Conservation (phyloP, 306 rosid species). For the Cucurbita pepo region DNA sequence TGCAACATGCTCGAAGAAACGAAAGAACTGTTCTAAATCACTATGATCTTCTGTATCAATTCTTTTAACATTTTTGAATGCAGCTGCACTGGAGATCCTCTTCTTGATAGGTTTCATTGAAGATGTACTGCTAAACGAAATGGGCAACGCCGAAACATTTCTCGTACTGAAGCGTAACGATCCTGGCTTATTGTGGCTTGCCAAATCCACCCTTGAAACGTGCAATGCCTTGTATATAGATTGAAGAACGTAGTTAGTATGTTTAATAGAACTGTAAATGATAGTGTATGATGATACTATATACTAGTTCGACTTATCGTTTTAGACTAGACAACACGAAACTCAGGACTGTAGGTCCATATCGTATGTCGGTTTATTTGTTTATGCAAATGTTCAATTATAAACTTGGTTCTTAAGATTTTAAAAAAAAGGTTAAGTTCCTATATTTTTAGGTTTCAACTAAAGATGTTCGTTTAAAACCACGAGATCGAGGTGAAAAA, state of each 20-base stretch:
- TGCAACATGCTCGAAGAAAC: neutral
- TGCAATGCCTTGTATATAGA: constrained; percentile 23
- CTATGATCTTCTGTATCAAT: neutral
- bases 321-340: neutral
- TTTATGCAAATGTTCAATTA: too few species aligned
- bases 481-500: too few species aligned
- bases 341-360: neutral
- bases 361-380: too few species aligned
- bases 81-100: constrained; percentile 85
- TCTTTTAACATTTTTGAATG: constrained; percentile 1
- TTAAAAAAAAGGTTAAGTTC: too few species aligned
- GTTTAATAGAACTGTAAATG: neutral
- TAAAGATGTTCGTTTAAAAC: too few species aligned
- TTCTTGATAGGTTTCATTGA: constrained; percentile 56
- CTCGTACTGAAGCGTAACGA: constrained; percentile 79
- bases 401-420: too few species aligned
- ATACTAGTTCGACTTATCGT: neutral
- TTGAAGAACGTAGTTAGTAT: neutral
- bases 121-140: constrained; percentile 39
- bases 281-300: neutral
- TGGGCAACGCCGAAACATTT: constrained; percentile 58
- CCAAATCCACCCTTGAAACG: constrained; percentile 72
- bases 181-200: constrained; percentile 90
- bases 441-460: too few species aligned
- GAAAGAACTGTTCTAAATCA: neutral